Evolutionary conservation across 2,329 filamentous ascomycete species (phyloP), one percentile per base, ranked within the genome.

Genomic region (Fusarium lyarnte): DNA sequence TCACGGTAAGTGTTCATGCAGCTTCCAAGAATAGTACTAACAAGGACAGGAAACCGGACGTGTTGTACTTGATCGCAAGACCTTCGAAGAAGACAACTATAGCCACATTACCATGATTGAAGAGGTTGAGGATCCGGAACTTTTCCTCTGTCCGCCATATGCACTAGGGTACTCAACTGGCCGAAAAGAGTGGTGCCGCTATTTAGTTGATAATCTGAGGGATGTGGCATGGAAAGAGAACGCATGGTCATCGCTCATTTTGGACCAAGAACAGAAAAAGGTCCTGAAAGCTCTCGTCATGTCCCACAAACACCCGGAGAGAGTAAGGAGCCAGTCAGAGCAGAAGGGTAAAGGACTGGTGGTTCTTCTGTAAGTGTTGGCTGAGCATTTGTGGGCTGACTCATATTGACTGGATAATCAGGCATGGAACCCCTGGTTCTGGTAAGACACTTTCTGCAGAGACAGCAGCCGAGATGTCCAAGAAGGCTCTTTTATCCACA

Each of bases 301-400:
- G 51, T 39, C 25, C 5, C 25, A 53, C 21, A 38, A 39, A 27
- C 35, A 53, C 2, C 51, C 51, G 0, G 33, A 39, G 2, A 53
- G 25, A 10, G 35, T 39, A 13, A 17, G 49, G 19, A 53, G 25
- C 25, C 25, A 29, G 3, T 39, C 35, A 7, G 51, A 53, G 29
- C 51, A 53, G 1, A 53, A 53, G 6, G 51, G 51, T 1, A 53
- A 53, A n/a, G 51, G 35, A 0, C 7, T 53, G 7, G 51, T 53
- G 14, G 25, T 53, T 7, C 35, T 39, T 41, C 11, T 53, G 51
- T 53, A 27, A 29, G 51, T 29, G 2, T 6, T 7, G 6, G 3
- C 3, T 5, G 19, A n/a, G 0, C 0, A 4, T 2, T 17, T 1
- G 2, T 1, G 16, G 2, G 7, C 9, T 17, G 0, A 3, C 7